These are phyloP conservation scores for Miamiensis avidus DNA, from an alignment of 169 alveolate species.

Conservation along the genomic window DNA sequence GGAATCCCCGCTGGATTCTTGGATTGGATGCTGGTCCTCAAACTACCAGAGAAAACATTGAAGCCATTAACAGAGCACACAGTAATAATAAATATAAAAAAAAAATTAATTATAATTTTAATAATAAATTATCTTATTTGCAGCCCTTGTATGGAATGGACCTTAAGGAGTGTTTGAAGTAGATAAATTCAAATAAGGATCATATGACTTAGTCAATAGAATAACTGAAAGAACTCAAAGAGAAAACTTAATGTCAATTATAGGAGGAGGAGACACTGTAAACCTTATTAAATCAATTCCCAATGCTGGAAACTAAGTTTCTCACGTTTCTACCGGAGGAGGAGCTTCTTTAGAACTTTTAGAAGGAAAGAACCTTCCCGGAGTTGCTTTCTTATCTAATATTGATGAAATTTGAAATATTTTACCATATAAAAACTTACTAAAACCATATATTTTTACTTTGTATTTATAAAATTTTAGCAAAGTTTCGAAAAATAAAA, in stretches of 20 bases:
- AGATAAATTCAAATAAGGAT: slow-evolving; percentile 92
- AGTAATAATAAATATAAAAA: neutral
- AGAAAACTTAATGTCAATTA: slow-evolving; percentile 94
- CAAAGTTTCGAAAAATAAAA: too few species aligned
- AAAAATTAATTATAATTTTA: too few species aligned
- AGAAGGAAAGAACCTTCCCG: slow-evolving; percentile 97
- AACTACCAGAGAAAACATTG: slow-evolving; percentile 65
- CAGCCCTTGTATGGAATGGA: slow-evolving; percentile 95
- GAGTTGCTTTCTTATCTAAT: slow-evolving; percentile 90
- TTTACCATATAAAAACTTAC: neutral
- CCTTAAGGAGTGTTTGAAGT: slow-evolving; percentile 97
- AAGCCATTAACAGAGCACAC: slow-evolving; percentile 84
- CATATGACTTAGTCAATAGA: slow-evolving; percentile 81
- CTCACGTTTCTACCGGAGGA: slow-evolving; percentile 99
- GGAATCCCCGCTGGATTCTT: slow-evolving; percentile 97
- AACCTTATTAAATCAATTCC: slow-evolving; percentile 88
- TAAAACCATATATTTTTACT: too few species aligned
- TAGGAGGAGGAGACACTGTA: slow-evolving; percentile 97
- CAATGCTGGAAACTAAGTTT: slow-evolving; percentile 84
- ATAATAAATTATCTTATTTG: too few species aligned
- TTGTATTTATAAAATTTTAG: too few species aligned
- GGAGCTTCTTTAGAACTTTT: slow-evolving; percentile 98
- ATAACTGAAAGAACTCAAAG: slow-evolving; percentile 90
- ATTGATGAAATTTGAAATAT: slow-evolving; percentile 18
- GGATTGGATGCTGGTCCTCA: slow-evolving; percentile 98